Base-by-base conservation (phyloP, 495 filamentous ascomycete genomes). In the Parathielavia hyrcaniae region DNA sequence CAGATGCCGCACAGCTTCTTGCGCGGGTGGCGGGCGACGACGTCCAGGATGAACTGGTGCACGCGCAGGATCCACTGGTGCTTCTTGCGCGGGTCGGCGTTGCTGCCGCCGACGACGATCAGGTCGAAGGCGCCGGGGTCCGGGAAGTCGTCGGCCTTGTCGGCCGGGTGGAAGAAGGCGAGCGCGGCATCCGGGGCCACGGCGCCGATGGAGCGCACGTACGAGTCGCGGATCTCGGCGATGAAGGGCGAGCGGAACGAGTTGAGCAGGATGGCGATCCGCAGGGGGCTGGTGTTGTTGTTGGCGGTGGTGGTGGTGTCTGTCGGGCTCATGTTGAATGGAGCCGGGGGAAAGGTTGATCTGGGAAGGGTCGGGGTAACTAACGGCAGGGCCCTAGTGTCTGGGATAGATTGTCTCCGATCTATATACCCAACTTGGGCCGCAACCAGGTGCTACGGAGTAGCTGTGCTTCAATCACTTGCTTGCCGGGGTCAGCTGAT, bases 21-120 rank as follows among this genome's bases (percentile, higher is more conserved):
- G 36, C 65, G 46, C 22, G 75, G 74, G 54, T 64, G 64, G 30
- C 70, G 49, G 8, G 38, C 51, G n/a, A 73, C 71, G 8, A 73
- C 61, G 30, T 66, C 67, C 17, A 69, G 69, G 22, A 79, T 61
- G 51, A 75, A 79, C 2, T 62, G 44, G 49, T 77, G 75, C 11
- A 78, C 68, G 36, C 73, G 67, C 20, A 75, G 61, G 36, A 79
- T 73, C 76, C 77, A 79, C 12, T 57, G 57, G 47, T 77, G 70
- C 10, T 50, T 64, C 53, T 72, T 72, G 30, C 70, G 70, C 36
- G 76, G 74, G 57, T 79, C 75, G 50, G 69, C 73, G 32, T 75
- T 79, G 19, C 73, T 67, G 47, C 77, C 77, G 55, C 74, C 75
- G 23, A 79, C 56, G 43, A 79, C 71, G 57, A 79, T 74, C 38